Conservation (phyloP, 805 yeast species). For the Starmerella sirachaensis region DNA sequence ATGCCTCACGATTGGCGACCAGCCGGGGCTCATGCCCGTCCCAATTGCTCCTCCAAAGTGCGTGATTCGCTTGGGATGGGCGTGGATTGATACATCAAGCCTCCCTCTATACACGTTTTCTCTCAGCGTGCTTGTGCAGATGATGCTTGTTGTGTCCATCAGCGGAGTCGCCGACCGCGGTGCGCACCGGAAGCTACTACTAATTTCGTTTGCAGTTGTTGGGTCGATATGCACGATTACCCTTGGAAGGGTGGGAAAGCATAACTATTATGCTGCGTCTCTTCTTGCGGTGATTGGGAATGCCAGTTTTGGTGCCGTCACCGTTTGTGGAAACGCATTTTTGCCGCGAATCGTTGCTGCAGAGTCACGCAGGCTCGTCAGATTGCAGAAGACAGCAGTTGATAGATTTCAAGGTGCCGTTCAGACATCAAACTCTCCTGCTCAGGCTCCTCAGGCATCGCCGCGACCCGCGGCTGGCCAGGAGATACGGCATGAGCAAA, state of each 20-base stretch:
- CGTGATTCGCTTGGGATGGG: slow-evolving; percentile 36
- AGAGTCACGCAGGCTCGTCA: slow-evolving; percentile 6
- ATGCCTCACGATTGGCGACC: slow-evolving; percentile 30
- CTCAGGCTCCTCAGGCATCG: no score
- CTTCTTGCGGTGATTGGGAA: slow-evolving; percentile 50
- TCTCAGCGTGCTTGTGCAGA: slow-evolving; percentile 57
- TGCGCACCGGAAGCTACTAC: slow-evolving; percentile 41
- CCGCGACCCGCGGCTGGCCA: background rate
- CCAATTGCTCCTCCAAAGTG: slow-evolving; percentile 31
- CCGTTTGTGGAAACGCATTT: slow-evolving; percentile 68
- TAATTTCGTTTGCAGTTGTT: slow-evolving; percentile 44
- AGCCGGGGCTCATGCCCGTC: slow-evolving; percentile 21
- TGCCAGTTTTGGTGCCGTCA: slow-evolving; percentile 62
- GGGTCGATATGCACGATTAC: slow-evolving; percentile 47
- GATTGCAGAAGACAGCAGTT: slow-evolving; percentile 9
- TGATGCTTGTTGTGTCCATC: slow-evolving; percentile 55
- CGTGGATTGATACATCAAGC: slow-evolving; percentile 57
- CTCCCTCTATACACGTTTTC: slow-evolving; percentile 66
- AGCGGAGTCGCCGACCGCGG: slow-evolving; percentile 64
- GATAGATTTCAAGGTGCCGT: slow-evolving; percentile 21
- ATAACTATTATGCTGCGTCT: slow-evolving; percentile 38
- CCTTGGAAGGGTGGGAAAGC: slow-evolving; percentile 32
- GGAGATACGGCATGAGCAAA: background rate
- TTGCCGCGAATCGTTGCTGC: slow-evolving; percentile 43
- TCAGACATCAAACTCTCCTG: no score